These are phyloP conservation scores for Cystobasidiaceae sp. DNA, from an alignment of 1,284 basidiomycete species.

Conservation along the genomic window DNA sequence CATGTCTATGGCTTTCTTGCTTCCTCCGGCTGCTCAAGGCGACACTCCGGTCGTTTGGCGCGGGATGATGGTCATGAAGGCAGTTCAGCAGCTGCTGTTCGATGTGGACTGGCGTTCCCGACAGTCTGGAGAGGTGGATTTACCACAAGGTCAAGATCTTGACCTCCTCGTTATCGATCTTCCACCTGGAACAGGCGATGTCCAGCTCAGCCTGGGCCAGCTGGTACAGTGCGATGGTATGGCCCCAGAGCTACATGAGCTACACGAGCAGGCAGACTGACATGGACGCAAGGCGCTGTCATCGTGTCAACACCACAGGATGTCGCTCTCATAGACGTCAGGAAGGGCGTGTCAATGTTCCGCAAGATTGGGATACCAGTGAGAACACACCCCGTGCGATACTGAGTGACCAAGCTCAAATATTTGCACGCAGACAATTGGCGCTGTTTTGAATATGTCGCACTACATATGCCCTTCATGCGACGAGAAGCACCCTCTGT, in stretches of 20 bases:
- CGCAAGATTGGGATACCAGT: conserved; percentile 84
- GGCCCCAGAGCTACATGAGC: conserved; percentile 32
- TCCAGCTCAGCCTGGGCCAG: conserved; percentile 86
- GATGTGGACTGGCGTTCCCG: conserved; percentile 79
- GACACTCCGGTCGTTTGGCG: conserved; percentile 89
- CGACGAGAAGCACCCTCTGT: conserved; percentile 65
- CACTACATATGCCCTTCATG: conserved; percentile 81
- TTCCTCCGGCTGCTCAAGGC: conserved; percentile 47
- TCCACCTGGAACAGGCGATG: conserved; percentile 96
- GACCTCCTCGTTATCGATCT: conserved; percentile 92
- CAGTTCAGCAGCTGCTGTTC: conserved; percentile 91
- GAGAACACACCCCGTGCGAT: conserved; percentile 30
- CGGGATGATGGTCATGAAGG: conserved; percentile 98
- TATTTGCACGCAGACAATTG: conserved; percentile 61
- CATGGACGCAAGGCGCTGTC: conserved; percentile 62
- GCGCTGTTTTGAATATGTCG: conserved; percentile 84
- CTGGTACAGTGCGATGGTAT: conserved; percentile 78
- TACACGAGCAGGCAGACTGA: neutral
- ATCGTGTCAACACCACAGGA: conserved; percentile 96
- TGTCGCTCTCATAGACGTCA: conserved; percentile 84
- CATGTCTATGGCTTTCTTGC: conserved; percentile 90
- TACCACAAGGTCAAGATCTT: conserved; percentile 52
- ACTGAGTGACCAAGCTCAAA: neutral
- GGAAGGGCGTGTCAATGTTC: conserved; percentile 91
- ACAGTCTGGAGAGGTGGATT: conserved; percentile 36